Evolutionary conservation across 1,139 yeast species (phyloP).

Genomic region (Pichia sp.): DNA sequence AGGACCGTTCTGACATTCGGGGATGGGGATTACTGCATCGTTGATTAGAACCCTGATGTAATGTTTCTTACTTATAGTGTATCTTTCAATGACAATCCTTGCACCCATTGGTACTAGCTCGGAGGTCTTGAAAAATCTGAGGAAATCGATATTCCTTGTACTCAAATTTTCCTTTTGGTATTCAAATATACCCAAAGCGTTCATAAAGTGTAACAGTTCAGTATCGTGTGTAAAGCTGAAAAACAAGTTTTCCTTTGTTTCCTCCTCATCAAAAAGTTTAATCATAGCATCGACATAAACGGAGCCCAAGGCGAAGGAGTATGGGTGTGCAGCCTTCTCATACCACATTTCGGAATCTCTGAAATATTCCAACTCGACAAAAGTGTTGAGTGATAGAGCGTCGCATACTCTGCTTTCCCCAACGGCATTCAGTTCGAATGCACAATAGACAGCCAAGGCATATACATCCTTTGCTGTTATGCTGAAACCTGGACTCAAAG

Average conservation of each 20-base stretch:
- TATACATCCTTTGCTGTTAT: slow-evolving; percentile 39
- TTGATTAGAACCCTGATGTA: slow-evolving; percentile 49
- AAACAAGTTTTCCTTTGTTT: slow-evolving; percentile 23
- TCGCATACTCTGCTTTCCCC: slow-evolving; percentile 49
- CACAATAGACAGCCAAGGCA: slow-evolving; percentile 43
- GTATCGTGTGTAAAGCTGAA: slow-evolving; percentile 50
- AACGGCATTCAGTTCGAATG: slow-evolving; percentile 48
- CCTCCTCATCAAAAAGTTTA: slow-evolving; percentile 38
- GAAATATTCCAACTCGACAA: slow-evolving; percentile 41
- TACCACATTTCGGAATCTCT: slow-evolving; percentile 44
- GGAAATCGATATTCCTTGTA: slow-evolving; percentile 36
- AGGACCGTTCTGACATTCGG: slow-evolving; percentile 39
- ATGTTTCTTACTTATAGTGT: slow-evolving; percentile 27
- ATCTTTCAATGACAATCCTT: slow-evolving; percentile 46
- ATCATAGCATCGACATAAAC: slow-evolving; percentile 47
- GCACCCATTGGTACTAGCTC: slow-evolving; percentile 57
- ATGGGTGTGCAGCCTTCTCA: slow-evolving; percentile 49
- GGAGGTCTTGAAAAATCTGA: slow-evolving; percentile 43
- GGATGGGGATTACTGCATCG: slow-evolving; percentile 53
- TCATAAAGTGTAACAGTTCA: slow-evolving; percentile 42
- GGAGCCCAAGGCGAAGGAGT: slow-evolving; percentile 43
- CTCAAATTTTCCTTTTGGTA: slow-evolving; percentile 38
- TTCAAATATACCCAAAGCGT: slow-evolving; percentile 39
- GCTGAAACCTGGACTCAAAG: slow-evolving; percentile 37
- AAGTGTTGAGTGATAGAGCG: slow-evolving; percentile 49